Evolutionary conservation across 345 rosid genomes (phyloP).

Genomic region (Eucalyptus shirleyi): DNA sequence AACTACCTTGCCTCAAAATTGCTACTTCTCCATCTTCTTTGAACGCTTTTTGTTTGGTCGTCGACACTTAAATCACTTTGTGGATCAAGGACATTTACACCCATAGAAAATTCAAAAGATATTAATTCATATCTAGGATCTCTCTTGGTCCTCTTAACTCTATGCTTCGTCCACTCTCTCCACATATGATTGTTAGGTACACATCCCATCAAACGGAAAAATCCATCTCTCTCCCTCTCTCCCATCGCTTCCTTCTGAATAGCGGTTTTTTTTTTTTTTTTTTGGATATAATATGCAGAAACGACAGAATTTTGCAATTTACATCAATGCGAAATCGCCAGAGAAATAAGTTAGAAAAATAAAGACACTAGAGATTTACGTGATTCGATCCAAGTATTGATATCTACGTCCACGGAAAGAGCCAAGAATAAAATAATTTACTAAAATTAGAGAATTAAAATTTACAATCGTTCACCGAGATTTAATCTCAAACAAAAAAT

Average conservation of each 20-base stretch:
- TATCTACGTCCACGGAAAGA: rapidly evolving
- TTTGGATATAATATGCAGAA: rapidly evolving
- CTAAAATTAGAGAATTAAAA: rapidly evolving
- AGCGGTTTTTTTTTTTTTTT: not conserved
- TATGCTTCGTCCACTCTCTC: not conserved
- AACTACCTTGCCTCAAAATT: no score
- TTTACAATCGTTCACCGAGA: no score
- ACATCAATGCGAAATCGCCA: rapidly evolving
- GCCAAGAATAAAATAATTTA: rapidly evolving
- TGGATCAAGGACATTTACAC: not conserved
- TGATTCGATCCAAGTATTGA: no score
- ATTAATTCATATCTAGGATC: not conserved
- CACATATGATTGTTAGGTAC: not conserved
- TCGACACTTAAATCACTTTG: no score
- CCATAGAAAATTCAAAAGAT: not conserved
- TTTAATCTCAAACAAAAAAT: rapidly evolving
- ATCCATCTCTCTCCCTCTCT: not conserved
- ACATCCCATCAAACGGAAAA: not conserved
- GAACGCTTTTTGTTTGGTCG: no score
- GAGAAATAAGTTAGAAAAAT: rapidly evolving
- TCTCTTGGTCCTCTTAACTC: not conserved
- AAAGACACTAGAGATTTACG: no score
- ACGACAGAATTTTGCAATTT: rapidly evolving
- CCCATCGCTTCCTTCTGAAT: not conserved
- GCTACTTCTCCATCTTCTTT: no score